These are phyloP conservation scores for Dovyalis caffra DNA, from an alignment of 345 rosid species.

Conservation along the genomic window DNA sequence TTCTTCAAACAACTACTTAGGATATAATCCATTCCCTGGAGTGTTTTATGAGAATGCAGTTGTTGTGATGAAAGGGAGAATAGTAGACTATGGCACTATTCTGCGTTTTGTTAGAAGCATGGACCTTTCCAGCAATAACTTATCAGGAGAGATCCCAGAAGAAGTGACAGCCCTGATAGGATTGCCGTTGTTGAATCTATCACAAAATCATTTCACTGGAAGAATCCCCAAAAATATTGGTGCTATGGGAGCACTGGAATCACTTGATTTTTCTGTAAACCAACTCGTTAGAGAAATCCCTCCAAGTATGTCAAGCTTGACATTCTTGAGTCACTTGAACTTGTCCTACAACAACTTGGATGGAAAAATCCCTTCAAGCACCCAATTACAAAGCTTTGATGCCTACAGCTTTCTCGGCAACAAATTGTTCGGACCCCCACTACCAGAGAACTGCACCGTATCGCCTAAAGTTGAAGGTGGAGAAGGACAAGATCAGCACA, in stretches of 20 bases:
- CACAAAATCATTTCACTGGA: slow-evolving; percentile 11
- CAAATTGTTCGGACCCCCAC: slow-evolving; percentile 3
- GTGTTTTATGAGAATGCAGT: neutral
- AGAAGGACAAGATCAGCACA: neutral
- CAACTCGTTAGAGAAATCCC: slow-evolving; percentile 8
- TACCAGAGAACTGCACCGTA: neutral
- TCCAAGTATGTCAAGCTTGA: neutral
- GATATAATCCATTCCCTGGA: too few species aligned
- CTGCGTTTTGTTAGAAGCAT: slow-evolving; percentile 5
- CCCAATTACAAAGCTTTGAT: slow-evolving; percentile 11
- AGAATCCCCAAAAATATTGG: slow-evolving; percentile 6
- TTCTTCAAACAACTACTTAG: too few species aligned
- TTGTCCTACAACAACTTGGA: slow-evolving; percentile 11
- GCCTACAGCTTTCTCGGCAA: slow-evolving; percentile 1
- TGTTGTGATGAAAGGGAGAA: slow-evolving; percentile 10
- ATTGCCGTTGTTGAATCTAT: neutral
- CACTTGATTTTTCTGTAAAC: slow-evolving; percentile 16
- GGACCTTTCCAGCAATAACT: slow-evolving; percentile 8
- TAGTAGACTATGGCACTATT: neutral
- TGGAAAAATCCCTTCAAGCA: slow-evolving; percentile 16
- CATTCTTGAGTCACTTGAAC: slow-evolving; percentile 1
- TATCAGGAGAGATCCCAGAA: slow-evolving; percentile 10
- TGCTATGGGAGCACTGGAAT: neutral
- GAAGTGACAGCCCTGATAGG: slow-evolving; percentile 1
- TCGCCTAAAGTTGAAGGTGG: neutral